Percentiles rank a stretch among this genome's conserved stretches.
These are phyloP conservation scores for Cryptococcus sp. DNA, from an alignment of 1,284 basidiomycete species.

Conservation along the genomic window DNA sequence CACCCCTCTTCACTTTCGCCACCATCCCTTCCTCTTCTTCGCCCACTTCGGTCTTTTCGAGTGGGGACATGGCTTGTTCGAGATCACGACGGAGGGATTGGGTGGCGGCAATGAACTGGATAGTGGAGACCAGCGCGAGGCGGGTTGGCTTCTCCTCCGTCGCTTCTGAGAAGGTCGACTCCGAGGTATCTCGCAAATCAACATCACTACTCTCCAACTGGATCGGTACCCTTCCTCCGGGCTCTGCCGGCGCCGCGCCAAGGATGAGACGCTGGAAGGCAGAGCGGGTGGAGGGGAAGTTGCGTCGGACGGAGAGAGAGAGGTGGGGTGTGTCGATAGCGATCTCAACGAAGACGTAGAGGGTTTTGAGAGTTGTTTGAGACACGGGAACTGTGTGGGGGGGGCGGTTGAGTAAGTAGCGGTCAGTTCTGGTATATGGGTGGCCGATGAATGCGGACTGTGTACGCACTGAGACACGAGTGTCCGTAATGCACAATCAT, in stretches of 20 bases:
- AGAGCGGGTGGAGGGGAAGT: slow-evolving; percentile 66
- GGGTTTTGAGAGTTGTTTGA: slow-evolving; percentile 83
- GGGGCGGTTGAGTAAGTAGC: too few species aligned
- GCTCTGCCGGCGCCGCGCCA: slow-evolving; percentile 30
- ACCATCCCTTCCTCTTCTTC: slow-evolving; percentile 24
- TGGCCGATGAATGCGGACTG: background rate
- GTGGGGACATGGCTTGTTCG: slow-evolving; percentile 37
- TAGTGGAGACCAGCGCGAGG: slow-evolving; percentile 86
- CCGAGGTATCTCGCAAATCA: slow-evolving; percentile 6
- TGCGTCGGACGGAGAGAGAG: slow-evolving; percentile 75
- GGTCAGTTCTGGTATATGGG: too few species aligned
- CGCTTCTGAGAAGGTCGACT: background rate
- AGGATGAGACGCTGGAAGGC: slow-evolving; percentile 46
- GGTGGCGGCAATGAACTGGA: slow-evolving; percentile 88
- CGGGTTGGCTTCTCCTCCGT: slow-evolving; percentile 55
- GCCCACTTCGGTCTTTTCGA: slow-evolving; percentile 19
- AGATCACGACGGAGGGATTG: slow-evolving; percentile 81
- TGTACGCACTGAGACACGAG: slow-evolving; percentile 78
- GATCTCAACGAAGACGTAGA: slow-evolving; percentile 99
- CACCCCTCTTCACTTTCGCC: slow-evolving; percentile 33
- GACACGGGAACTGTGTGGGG: slow-evolving; percentile 75
- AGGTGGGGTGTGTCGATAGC: slow-evolving; percentile 77
- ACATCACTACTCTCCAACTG: slow-evolving; percentile 32
- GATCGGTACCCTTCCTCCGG: slow-evolving; percentile 42
- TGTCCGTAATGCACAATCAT: slow-evolving; percentile 99